These are phyloP conservation scores for Solanum appendiculatum DNA, from an alignment of 257 asterid species.

Conservation along the genomic window DNA sequence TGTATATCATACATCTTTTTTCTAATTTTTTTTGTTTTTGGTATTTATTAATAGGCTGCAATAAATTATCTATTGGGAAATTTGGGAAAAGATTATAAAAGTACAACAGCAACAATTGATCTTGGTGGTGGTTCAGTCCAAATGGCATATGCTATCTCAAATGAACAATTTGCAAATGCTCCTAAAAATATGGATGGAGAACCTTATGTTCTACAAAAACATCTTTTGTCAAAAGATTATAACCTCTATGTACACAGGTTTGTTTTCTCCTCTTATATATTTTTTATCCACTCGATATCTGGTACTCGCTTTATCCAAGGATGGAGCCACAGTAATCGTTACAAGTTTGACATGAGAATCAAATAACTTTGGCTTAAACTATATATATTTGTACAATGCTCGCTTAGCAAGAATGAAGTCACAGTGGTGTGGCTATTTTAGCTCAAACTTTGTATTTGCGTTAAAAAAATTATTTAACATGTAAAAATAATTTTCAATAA, in stretches of 20 bases:
- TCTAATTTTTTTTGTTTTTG: not conserved
- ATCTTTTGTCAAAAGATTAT: conserved; percentile 47
- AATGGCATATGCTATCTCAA: conserved; percentile 74
- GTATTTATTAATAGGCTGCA: conserved; percentile 31
- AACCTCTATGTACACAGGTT: conserved; percentile 74
- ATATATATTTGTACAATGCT: not conserved
- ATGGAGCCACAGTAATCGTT: not conserved
- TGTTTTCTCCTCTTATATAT: not conserved
- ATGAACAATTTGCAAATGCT: conserved; percentile 54
- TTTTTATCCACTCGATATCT: not conserved
- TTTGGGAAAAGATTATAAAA: conserved; percentile 46
- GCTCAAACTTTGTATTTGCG: not conserved
- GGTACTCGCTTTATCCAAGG: not conserved
- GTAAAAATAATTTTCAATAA: not conserved
- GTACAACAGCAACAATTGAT: conserved; percentile 67
- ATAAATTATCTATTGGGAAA: conserved; percentile 65
- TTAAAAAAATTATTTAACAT: not conserved
- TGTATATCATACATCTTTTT: no score
- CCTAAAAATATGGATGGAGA: conserved; percentile 37
- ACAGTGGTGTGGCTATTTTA: not conserved
- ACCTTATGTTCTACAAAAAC: conserved; percentile 58
- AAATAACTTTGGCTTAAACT: no score
- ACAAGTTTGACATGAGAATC: accelerated
- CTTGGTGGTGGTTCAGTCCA: conserved; percentile 93
- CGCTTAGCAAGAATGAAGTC: not conserved